A percentile compares a stretch with the other conserved stretches of the same genome.
Evolutionary conservation across 2,329 filamentous ascomycete species (phyloP).

Genomic region (Sodiomyces alkalinus): DNA sequence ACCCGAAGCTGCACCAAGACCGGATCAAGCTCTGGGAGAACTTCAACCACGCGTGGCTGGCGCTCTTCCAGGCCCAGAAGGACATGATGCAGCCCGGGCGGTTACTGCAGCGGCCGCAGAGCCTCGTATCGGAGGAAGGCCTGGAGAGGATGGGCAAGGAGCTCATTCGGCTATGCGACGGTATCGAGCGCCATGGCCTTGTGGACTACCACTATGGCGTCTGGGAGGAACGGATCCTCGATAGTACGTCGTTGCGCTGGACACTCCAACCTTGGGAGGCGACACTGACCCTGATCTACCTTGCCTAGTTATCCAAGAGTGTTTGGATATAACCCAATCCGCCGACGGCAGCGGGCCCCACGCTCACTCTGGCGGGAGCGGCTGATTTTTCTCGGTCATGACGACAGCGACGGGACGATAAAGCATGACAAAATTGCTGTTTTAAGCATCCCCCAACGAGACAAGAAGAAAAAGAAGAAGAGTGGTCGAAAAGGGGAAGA

Average conservation of each 20-base stretch:
- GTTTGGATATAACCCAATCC: constrained; percentile 29
- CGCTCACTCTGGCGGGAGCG: background rate
- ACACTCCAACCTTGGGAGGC: no score
- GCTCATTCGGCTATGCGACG: constrained; percentile 68
- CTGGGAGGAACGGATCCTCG: constrained; percentile 84
- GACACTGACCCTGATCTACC: background rate
- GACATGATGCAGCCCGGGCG: constrained; percentile 51
- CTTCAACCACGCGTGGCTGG: constrained; percentile 87
- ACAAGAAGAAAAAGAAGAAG: no score
- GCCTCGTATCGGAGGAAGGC: constrained; percentile 49
- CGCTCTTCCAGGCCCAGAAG: constrained; percentile 69
- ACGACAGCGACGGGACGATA: no score
- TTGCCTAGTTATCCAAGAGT: constrained; percentile 19
- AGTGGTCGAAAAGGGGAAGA: no score
- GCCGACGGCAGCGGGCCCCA: constrained; percentile 16
- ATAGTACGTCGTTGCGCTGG: no score
- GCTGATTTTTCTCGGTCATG: no score
- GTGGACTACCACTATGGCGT: constrained; percentile 97
- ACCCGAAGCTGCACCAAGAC: constrained; percentile 58
- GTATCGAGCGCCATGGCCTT: constrained; percentile 77
- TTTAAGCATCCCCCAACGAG: no score
- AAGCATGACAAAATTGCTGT: no score
- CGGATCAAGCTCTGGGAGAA: constrained; percentile 81
- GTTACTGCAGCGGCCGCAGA: constrained; percentile 40
- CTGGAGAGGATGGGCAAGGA: constrained; percentile 72